Base-by-base conservation (phyloP, 1,139 yeast genomes). In the Yamadazyma kanchanaburiensis region DNA sequence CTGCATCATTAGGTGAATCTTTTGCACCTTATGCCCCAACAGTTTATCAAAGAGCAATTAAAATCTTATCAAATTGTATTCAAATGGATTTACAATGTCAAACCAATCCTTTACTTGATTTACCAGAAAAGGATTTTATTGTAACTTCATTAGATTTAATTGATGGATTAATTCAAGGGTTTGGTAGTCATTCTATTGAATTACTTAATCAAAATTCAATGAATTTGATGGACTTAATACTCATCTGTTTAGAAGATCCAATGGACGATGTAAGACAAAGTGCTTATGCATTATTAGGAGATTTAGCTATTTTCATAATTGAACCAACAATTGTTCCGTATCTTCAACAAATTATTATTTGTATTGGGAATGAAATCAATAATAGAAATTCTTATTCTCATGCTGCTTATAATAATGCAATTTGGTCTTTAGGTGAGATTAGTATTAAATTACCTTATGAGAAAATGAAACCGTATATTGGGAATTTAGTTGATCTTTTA, bases 371-470 rank as follows among this genome's bases (percentile, higher is more conserved):
- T 40, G 95, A 85, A 51, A 66, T 83, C 41, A 63, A 73, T 34
- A 70, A 65, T 45, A 53, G 80, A 37, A 58, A 68, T 26, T 63
- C 59, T 47, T 60, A 60, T 33, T 60, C 86, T 40, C 60, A 69
- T 55, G 74, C 91, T 12, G 81, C 85, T 28, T 74, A 81, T 55
- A 86, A 88, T 53, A 91, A 91, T 56, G 95, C 97, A 1, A 79
- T 87, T 29, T 91, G 98, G 98, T 75, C 95, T 2, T 61, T 85
- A 12, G 98, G 98, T 21, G 95, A 91, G 55, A 76, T 94, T 22
- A 67, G 85, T 2, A 65, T 88, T 48, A 73, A 86, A 40, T 51
- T 80, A 17, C 45, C 70, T 3, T 54, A 60, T 13, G 65, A 59
- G 4, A 74, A 74, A 26, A 50, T 86, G 38, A 66, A 68, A 29